Conservation (phyloP, 2,329 filamentous ascomycete genomes). For the Passalora sequoiae region DNA sequence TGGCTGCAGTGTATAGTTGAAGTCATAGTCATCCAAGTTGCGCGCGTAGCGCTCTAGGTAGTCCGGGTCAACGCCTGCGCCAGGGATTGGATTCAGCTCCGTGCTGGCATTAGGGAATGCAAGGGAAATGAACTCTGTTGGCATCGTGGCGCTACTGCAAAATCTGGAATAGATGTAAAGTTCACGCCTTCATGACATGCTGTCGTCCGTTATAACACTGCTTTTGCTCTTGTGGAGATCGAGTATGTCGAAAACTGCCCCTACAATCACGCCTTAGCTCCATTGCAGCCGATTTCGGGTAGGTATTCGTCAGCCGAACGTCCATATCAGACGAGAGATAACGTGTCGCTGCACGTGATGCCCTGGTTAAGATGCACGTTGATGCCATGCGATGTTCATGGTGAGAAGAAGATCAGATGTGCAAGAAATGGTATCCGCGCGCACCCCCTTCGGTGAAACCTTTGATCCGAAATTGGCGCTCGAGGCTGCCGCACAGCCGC, state of each 20-base stretch:
- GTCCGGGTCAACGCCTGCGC: conserved; percentile 50
- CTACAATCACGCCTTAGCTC: conserved; percentile 17
- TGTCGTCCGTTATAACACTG: background rate
- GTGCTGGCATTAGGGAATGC: conserved; percentile 55
- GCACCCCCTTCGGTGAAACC: no score
- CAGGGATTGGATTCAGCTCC: conserved; percentile 51
- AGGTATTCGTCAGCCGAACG: background rate
- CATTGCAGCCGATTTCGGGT: background rate
- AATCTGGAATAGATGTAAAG: background rate
- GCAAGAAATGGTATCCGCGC: no score
- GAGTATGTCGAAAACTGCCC: conserved; percentile 14
- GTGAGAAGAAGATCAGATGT: no score
- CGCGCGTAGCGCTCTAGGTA: conserved; percentile 54
- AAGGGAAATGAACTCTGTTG: conserved; percentile 53
- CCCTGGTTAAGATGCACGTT: no score
- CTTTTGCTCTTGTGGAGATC: conserved; percentile 7
- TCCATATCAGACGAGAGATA: no score
- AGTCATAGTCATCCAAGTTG: conserved; percentile 55
- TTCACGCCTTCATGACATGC: background rate
- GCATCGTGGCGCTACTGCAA: conserved; percentile 13
- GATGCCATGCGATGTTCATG: no score
- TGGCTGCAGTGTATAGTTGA: conserved; percentile 58
- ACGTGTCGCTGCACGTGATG: no score
- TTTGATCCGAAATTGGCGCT: no score
- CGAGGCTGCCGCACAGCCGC: no score